phyloP scores from a whole-genome alignment of 2,329 filamentous ascomycete genomes.

The Lachnellula subtilissima region DNA sequence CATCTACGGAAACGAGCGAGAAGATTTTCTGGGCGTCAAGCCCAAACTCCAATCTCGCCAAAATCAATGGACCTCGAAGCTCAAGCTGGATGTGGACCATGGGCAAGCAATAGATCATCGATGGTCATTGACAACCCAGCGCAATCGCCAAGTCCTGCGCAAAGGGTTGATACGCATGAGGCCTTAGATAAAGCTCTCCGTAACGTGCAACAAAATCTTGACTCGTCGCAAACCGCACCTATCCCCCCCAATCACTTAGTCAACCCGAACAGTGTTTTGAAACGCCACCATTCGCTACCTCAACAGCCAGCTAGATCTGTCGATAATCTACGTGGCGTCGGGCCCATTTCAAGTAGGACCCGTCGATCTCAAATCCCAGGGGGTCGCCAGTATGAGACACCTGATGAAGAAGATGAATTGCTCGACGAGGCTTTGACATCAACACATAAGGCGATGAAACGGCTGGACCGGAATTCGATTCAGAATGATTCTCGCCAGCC shows the following conservation, averaged over 20 bases:
- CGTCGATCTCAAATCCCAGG: slow-evolving; percentile 71
- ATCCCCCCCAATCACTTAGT: slow-evolving; percentile 51
- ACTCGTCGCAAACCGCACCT: slow-evolving; percentile 38
- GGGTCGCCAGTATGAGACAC: slow-evolving; percentile 84
- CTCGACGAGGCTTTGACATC: slow-evolving; percentile 82
- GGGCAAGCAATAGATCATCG: slow-evolving; percentile 80
- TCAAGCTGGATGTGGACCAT: slow-evolving; percentile 87
- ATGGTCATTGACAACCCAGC: slow-evolving; percentile 61
- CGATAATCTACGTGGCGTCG: slow-evolving; percentile 53
- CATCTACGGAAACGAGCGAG: slow-evolving; percentile 91
- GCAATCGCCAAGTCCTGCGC: slow-evolving; percentile 43
- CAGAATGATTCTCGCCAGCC: slow-evolving; percentile 40
- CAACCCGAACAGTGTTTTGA: slow-evolving; percentile 49
- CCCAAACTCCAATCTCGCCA: slow-evolving; percentile 70
- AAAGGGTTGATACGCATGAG: slow-evolving; percentile 54
- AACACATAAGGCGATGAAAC: slow-evolving; percentile 69
- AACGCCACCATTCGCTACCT: slow-evolving; percentile 61
- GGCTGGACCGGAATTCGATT: slow-evolving; percentile 48
- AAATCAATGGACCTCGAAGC: slow-evolving; percentile 83
- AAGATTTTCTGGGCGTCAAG: slow-evolving; percentile 82
- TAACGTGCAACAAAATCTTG: slow-evolving; percentile 48
- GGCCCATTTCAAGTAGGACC: slow-evolving; percentile 73
- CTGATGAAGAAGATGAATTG: slow-evolving; percentile 94
- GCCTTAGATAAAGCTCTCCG: slow-evolving; percentile 55
- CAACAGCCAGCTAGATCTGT: slow-evolving; percentile 51